phyloP scores from a whole-genome alignment of 1,284 basidiomycete genomes.

The Athelia sp. region DNA sequence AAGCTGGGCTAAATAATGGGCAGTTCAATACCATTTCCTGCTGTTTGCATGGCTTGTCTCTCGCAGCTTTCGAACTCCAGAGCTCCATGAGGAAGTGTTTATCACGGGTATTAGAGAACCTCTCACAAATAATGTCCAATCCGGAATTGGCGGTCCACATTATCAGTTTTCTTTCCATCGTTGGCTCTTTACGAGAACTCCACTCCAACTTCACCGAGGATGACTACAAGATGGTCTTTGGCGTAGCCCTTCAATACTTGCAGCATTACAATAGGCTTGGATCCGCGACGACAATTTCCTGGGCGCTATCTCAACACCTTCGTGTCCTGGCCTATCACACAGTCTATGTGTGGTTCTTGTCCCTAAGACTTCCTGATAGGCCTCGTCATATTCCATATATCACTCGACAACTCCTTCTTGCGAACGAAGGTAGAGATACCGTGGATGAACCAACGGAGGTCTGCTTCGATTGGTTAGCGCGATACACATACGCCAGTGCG shows the following conservation, averaged over 20 bases:
- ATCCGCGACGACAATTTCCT: conserved; percentile 60
- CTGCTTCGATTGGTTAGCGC: conserved; percentile 96
- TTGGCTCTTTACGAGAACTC: conserved; percentile 76
- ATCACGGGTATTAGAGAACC: conserved; percentile 79
- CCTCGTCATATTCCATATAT: conserved; percentile 85
- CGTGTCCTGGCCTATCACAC: conserved; percentile 91
- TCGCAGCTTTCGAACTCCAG: conserved; percentile 88
- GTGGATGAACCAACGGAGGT: conserved; percentile 93
- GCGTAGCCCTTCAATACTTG: conserved; percentile 92
- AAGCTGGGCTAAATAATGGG: conserved; percentile 71
- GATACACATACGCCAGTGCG: conserved; percentile 93
- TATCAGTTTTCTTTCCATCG: conserved; percentile 86
- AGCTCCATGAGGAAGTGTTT: conserved; percentile 81
- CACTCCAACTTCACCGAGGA: conserved; percentile 92
- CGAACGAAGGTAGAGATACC: conserved; percentile 73
- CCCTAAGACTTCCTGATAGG: conserved; percentile 82
- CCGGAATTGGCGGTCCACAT: conserved; percentile 94
- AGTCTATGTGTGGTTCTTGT: conserved; percentile 95
- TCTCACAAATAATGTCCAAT: conserved; percentile 94
- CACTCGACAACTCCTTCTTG: conserved; percentile 81
- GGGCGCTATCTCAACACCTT: conserved; percentile 94
- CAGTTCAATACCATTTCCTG: conserved; percentile 84
- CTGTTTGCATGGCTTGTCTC: conserved; percentile 86
- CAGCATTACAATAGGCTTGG: conserved; percentile 82
- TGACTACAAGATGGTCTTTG: conserved; percentile 94